Evolutionary conservation across 2,329 filamentous ascomycete genomes (phyloP), one percentile per base, ranked within the genome.

Genomic region (Penicillium sp.): DNA sequence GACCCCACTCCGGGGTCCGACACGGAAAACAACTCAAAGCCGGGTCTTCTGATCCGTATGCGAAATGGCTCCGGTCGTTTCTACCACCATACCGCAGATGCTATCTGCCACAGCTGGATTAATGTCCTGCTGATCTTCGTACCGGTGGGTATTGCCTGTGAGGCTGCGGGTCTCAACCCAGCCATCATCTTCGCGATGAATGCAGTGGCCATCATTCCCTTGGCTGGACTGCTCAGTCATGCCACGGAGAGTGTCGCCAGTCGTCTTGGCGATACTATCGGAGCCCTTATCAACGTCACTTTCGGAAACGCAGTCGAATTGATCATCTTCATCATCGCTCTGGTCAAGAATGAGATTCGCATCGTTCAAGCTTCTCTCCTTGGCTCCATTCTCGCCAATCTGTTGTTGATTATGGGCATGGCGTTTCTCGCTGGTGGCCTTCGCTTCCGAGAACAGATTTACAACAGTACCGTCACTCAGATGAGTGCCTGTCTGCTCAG

Each of bases 401-500:
- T 96, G 56, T 81, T 97, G 25, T 83, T 96, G 60, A 96, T 96
- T 70, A 78, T 97, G 66, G 93, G 93, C 69, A 96, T 96, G 91
- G 87, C 88, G 57, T 96, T 97, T 75, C 83, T 96, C 52, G 78
- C 95, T 25, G 93, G 93, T 69, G 93, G 92, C 62, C 79, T 96
- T 54, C 87, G 91, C 62, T 96, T 86, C 74, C 88, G 89, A 72
- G 93, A 97, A 78, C 93, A 96, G 85, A 88, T 97, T 62, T 97
- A 96, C 78, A 97, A 96, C 77, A 94, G 87, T 76, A 96, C 91
- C 23, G 91, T 96, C 58, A 96, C 92, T 0, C 92, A 97, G 73
- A 96, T 96, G 91, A 96, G 91, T 72, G 93, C 93, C 51, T 96
- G 91, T 77, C 81, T 97, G 67, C 84, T 97, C 66, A 95, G 91